These are phyloP conservation scores for Rhytidhysteron rufulum DNA, from an alignment of 2,329 filamentous ascomycete species.

Conservation along the genomic window DNA sequence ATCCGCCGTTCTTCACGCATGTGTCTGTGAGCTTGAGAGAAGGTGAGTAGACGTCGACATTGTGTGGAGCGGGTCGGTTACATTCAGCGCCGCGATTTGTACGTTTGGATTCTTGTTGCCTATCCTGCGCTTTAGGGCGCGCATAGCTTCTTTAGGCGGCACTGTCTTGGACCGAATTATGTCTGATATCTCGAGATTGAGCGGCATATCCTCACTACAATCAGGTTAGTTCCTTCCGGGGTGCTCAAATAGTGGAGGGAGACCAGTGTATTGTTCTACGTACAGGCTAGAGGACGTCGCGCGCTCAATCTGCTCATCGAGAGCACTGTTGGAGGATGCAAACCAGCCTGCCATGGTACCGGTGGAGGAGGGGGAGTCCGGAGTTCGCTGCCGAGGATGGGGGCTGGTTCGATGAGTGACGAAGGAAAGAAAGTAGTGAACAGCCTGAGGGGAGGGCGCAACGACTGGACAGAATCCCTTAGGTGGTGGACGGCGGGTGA, in stretches of 20 bases:
- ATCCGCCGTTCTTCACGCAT: constrained; percentile 96
- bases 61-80: constrained; percentile 40
- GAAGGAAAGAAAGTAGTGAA: no score
- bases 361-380: constrained; percentile 1
- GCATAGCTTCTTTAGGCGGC: constrained; percentile 96
- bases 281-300: constrained; percentile 93
- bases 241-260: neutral
- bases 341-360: constrained; percentile 89
- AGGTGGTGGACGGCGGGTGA: no score
- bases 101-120: constrained; percentile 97
- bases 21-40: constrained; percentile 78
- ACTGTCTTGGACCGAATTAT: constrained; percentile 96
- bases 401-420: no score
- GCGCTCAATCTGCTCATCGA: constrained; percentile 96
- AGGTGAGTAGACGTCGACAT: constrained; percentile 9
- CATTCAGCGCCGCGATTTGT: constrained; percentile 90
- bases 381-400: constrained; percentile 1
- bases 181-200: constrained; percentile 98
- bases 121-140: constrained; percentile 87
- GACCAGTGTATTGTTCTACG: constrained; percentile 27
- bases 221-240: constrained; percentile 10
- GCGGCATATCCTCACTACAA: constrained; percentile 83
- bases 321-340: constrained; percentile 78
- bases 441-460: no score
- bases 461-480: no score